Conservation (phyloP, 2,329 filamentous ascomycete genomes). For the Byssothecium circinans region DNA sequence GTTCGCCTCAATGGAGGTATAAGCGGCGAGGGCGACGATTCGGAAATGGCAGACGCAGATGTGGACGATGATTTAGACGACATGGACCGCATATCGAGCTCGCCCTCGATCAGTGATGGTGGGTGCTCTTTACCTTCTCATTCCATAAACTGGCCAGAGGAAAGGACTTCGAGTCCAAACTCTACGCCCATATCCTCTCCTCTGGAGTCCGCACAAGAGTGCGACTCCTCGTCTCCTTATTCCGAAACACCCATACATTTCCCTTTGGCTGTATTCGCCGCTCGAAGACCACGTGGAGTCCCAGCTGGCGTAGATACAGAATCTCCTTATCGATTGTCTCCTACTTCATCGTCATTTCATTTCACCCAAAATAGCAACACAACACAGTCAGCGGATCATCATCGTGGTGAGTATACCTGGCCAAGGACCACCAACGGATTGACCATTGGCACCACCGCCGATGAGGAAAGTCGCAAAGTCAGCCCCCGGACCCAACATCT, state of each 20-base stretch:
- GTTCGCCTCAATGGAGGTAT: conserved; percentile 1
- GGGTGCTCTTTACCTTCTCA: conserved; percentile 60
- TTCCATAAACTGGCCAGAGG: conserved; percentile 42
- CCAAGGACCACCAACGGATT: conserved; percentile 19
- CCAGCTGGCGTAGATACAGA: conserved; percentile 36
- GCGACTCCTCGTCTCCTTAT: conserved; percentile 49
- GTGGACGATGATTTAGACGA: conserved; percentile 72
- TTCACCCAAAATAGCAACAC: conserved; percentile 21
- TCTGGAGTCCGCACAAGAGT: conserved; percentile 26
- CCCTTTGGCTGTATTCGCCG: conserved; percentile 36
- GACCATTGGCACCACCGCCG: conserved; percentile 4
- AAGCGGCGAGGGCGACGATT: conserved; percentile 47
- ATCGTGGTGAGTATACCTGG: conserved; percentile 54
- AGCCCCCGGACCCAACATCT: conserved; percentile 28
- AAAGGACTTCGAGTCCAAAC: conserved; percentile 45
- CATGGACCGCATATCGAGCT: conserved; percentile 98
- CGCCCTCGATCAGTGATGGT: conserved; percentile 99
- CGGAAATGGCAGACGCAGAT: conserved; percentile 64
- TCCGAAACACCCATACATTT: conserved; percentile 48
- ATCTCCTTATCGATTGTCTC: conserved; percentile 37
- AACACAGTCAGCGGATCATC: conserved; percentile 49
- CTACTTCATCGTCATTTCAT: conserved; percentile 40
- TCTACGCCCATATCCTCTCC: conserved; percentile 32
- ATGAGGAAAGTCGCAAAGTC: conserved; percentile 3
- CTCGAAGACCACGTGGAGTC: conserved; percentile 24